phyloP scores from a whole-genome alignment of 2,329 filamentous ascomycete genomes.

The Cladosporium velox region DNA sequence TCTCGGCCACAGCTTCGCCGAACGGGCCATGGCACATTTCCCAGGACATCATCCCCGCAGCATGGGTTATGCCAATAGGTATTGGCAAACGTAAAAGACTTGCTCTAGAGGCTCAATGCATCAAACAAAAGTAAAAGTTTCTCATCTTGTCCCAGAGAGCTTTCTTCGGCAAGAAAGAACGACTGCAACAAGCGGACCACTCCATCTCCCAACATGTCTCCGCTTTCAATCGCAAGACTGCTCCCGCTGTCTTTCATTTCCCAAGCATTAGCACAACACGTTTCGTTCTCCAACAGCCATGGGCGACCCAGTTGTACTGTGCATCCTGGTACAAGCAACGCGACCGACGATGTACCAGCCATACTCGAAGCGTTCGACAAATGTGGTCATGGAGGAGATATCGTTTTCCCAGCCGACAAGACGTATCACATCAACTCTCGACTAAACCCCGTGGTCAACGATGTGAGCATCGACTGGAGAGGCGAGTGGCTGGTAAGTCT shows the following conservation, averaged over 20 bases:
- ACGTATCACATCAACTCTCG: slow-evolving; percentile 55
- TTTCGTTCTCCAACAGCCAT: background rate
- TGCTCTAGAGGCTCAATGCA: background rate
- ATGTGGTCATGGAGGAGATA: slow-evolving; percentile 46
- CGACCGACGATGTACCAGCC: slow-evolving; percentile 42
- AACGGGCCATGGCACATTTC: background rate
- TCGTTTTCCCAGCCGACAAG: slow-evolving; percentile 54
- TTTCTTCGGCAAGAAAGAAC: background rate
- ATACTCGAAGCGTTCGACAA: slow-evolving; percentile 45
- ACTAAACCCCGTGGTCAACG: slow-evolving; percentile 52
- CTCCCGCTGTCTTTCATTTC: background rate
- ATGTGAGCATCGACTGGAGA: slow-evolving; percentile 55
- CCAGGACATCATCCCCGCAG: background rate
- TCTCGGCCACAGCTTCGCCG: slow-evolving; percentile 1
- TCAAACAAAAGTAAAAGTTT: no score
- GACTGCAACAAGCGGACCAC: background rate
- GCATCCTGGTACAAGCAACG: background rate
- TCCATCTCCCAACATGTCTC: background rate
- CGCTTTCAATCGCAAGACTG: background rate
- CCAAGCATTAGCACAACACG: background rate
- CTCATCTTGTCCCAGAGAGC: background rate
- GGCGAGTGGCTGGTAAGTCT: slow-evolving; percentile 46
- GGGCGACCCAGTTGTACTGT: slow-evolving; percentile 2
- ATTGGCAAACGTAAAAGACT: no score
- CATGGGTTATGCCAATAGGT: no score